Base-by-base conservation (phyloP, 2,329 filamentous ascomycete genomes). In the Phoma sp. region DNA sequence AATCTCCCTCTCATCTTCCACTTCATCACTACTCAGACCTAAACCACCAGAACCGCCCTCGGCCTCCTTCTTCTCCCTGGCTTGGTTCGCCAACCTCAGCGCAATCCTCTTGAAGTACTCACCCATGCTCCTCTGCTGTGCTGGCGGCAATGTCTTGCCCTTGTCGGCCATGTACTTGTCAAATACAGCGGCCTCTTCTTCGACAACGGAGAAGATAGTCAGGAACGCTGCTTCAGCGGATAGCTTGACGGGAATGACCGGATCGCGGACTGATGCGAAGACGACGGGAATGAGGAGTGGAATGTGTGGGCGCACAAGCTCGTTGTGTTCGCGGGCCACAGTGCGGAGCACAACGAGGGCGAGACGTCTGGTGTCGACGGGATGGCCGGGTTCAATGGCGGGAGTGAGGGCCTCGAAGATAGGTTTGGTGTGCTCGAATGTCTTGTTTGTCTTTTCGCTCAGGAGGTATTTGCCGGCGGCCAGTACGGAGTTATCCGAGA, bases 41-140 rank as follows among this genome's bases (percentile, higher is more conserved):
- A 98, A 73, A 0, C 92, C 92, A 39, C 93, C 93, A 53, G 88
- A 84, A 7, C 93, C 95, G 57, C 93, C 93, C 73, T 97, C 93
- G 0, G 95, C 95, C 64, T 96, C 93, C 69, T 86, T 90, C 65
- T 95, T 84, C 78, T 99, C 95, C 58, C 92, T 84, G 1, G 91
- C 92, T 74, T 98, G 95, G 15, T 81, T 84, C n/a, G 90, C 93
- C 17, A 98, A 78, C 64, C 93, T 85, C 68, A 93, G 75, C 1
- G 92, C 92, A 60, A 99, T 91, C 34, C 95, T 83, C 82, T 96
- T 96, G 80, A 98, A 98, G 78, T 99, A 99, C 74, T 99, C 95
- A 54, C 88, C 84, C 89, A 99, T 97, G 74, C 89, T 92, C 64
- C 93, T 84, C 83, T 96, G 95, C 15, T 87, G 87, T 33, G 85